Percentiles rank a stretch among this genome's conserved stretches.
phyloP scores from a whole-genome alignment of 2,329 filamentous ascomycete genomes.

The Phyllosticta citribraziliensis region DNA sequence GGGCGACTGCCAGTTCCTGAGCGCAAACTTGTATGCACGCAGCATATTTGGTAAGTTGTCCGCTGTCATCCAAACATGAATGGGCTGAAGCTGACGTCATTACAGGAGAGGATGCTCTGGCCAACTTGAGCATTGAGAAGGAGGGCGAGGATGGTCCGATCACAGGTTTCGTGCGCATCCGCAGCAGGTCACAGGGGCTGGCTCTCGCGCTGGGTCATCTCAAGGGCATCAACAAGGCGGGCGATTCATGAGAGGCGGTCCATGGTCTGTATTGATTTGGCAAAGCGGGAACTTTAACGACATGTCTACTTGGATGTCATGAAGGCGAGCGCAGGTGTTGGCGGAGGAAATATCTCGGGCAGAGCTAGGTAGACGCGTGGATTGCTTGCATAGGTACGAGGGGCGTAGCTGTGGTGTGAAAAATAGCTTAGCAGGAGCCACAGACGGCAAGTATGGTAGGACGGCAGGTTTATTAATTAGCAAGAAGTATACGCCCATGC shows the following conservation, averaged over 20 bases:
- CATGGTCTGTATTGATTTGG: neutral
- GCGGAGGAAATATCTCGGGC: neutral
- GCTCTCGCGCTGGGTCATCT: slow-evolving; percentile 87
- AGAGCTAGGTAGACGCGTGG: neutral
- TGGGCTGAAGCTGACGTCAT: neutral
- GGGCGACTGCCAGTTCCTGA: slow-evolving; percentile 96
- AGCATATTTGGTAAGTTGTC: slow-evolving; percentile 87
- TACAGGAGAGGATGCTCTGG: slow-evolving; percentile 90
- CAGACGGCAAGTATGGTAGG: neutral
- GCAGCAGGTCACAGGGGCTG: slow-evolving; percentile 90
- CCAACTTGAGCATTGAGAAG: slow-evolving; percentile 96
- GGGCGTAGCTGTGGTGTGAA: neutral
- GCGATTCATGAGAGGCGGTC: slow-evolving; percentile 4
- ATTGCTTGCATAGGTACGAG: neutral
- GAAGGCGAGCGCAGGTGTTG: neutral
- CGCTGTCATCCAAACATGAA: neutral
- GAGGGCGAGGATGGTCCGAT: slow-evolving; percentile 92
- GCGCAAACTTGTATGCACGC: slow-evolving; percentile 89
- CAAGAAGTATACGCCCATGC: neutral
- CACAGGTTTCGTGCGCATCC: slow-evolving; percentile 94
- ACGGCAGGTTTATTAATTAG: neutral
- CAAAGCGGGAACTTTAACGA: neutral
- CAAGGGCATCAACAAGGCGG: slow-evolving; percentile 67
- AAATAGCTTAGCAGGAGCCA: neutral
- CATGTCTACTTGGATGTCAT: neutral